Conservation (phyloP, 192 early-diverging fungal species). For the Coemansia sp. region DNA sequence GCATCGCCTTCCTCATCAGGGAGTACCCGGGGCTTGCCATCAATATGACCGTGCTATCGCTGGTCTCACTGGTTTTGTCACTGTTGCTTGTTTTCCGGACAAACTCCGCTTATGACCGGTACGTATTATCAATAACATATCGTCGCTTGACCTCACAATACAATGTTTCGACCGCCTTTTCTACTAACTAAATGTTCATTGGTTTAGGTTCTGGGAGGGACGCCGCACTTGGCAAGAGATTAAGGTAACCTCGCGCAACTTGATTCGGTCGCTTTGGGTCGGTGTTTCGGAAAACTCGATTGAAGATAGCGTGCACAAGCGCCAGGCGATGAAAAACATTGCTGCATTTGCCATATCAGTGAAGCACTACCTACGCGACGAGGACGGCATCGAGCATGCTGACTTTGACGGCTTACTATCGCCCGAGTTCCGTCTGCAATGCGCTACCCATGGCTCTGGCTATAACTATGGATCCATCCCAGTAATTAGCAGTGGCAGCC, state of each 20-base stretch:
- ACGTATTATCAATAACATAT: constrained; percentile 18
- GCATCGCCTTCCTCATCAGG: constrained; percentile 49
- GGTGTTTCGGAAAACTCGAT: constrained; percentile 57
- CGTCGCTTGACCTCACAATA: not conserved
- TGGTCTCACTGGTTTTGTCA: constrained; percentile 56
- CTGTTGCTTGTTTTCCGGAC: constrained; percentile 62
- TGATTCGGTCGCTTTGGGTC: constrained; percentile 80
- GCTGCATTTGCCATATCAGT: constrained; percentile 76
- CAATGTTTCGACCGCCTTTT: not conserved
- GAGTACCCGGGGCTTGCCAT: constrained; percentile 38
- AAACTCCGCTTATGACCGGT: constrained; percentile 71
- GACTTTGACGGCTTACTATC: constrained; percentile 69
- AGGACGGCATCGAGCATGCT: constrained; percentile 65
- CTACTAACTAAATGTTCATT: not conserved
- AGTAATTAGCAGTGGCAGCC: not conserved
- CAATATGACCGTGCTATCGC: constrained; percentile 43
- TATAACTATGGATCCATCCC: constrained; percentile 43
- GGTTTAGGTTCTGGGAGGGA: constrained; percentile 67
- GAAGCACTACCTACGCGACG: constrained; percentile 84
- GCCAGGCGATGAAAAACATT: constrained; percentile 78
- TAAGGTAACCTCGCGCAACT: constrained; percentile 68
- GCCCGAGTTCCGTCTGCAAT: constrained; percentile 49
- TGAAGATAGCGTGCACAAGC: constrained; percentile 55
- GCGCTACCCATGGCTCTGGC: constrained; percentile 25
- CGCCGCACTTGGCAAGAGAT: constrained; percentile 79